Base-by-base conservation (phyloP, 352 stramenopile species). In the Phytophthora hibernalis region DNA sequence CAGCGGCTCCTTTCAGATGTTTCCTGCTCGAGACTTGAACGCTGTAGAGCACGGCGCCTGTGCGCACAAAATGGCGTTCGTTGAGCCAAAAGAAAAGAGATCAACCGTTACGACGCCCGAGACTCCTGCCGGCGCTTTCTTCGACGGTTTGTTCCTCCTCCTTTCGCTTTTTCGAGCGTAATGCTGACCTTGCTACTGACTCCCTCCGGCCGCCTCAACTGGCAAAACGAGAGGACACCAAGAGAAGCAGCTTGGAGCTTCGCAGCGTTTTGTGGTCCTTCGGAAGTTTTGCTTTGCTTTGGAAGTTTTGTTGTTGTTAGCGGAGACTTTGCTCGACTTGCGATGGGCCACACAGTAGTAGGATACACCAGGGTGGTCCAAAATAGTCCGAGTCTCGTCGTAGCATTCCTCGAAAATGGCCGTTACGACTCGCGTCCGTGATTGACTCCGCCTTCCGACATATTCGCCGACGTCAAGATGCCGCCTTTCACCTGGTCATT, bases 1-100 rank as follows among this genome's bases (percentile, higher is more conserved):
- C 40, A 65, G 62, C 49, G 42, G 62, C 22, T 67, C 70, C 60
- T 77, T 74, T 71, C 44, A 58, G 55, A 33, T 66, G 54, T 67
- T 74, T 70, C 50, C n/a, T 45, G 5, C n/a, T 16, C 1, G 5
- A 8, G 38, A 22, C 38, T 53, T 45, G 33, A 16, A 13, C 11
- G 48, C 48, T 12, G 48, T n/a, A 50, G 38, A 35, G 28, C 22
- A 47, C 26, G 30, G 13, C 31, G 15, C 5, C 15, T 28, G 24
- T 28, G 47, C 49, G 21, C 45, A 58, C 52, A 59, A 67, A 69
- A 65, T 73, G 60, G 55, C 60, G 28, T 64, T 38, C 58, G 38
- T 53, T 53, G 48, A 62, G 52, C 51, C 5, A 28, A 28, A 28
- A 28, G 24, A 28, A 28, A 61, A 52, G 59, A 76, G 54, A 67